Evolutionary conservation across 148 eudicot genomes (phyloP).

Genomic region (Polygonum aviculare): DNA sequence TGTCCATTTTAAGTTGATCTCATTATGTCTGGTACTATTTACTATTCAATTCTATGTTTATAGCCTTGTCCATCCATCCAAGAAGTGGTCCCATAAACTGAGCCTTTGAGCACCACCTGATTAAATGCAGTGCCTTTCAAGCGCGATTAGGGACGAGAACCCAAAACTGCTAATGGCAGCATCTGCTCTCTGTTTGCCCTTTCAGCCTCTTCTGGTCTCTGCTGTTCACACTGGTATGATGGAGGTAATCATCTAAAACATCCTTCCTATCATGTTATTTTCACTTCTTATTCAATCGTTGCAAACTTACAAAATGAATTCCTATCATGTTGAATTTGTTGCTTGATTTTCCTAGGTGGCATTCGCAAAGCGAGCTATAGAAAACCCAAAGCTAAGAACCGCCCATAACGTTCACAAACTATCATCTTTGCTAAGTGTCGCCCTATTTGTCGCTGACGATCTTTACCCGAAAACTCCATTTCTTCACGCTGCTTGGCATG

Average conservation of each 20-base stretch:
- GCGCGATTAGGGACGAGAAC: constrained; percentile 74
- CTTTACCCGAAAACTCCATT: constrained; percentile 63
- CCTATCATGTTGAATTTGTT: background rate
- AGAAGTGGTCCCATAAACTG: background rate
- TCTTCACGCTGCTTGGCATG: constrained; percentile 92
- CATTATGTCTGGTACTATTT: background rate
- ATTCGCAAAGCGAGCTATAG: constrained; percentile 66
- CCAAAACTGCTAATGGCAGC: constrained; percentile 83
- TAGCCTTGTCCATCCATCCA: background rate
- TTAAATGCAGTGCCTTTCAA: constrained; percentile 63
- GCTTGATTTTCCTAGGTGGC: constrained; percentile 38
- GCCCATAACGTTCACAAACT: constrained; percentile 78
- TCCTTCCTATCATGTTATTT: background rate
- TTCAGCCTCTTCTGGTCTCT: constrained; percentile 93
- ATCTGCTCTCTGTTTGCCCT: constrained; percentile 72
- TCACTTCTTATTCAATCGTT: background rate
- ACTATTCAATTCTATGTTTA: background rate
- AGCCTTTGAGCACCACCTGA: background rate
- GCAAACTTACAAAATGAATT: background rate
- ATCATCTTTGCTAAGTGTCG: constrained; percentile 69
- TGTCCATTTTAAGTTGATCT: background rate
- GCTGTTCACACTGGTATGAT: constrained; percentile 89
- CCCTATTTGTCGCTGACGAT: constrained; percentile 75
- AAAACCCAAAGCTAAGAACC: constrained; percentile 65
- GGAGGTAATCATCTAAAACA: constrained; percentile 50